Base-by-base conservation (phyloP, 2,329 filamentous ascomycete genomes). In the Xylaria sp. region DNA sequence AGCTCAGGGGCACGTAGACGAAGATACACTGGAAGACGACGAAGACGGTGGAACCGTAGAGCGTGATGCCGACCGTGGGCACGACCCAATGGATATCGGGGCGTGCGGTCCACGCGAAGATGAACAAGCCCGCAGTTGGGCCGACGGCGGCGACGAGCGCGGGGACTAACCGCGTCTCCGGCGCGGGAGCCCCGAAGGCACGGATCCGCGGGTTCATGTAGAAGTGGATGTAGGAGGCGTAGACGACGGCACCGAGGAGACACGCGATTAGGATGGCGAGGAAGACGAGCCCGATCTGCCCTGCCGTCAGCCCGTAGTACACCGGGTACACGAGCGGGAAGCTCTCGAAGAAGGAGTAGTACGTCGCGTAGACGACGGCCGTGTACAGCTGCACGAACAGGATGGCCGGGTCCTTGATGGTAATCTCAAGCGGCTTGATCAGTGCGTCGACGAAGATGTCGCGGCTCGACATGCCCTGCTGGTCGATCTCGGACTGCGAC, bases 321-420 rank as follows among this genome's bases (percentile, higher is more conserved):
- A 81, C 81, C 2, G 83, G 82, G 75, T 89, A 91, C 62, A 90
- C 87, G 15, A 89, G 79, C 3, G 88, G 88, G 76, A 91, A 90
- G n/a, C 85, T 85, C 72, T 90, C 88, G 74, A 91, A 91, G 78
- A 85, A 90, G 47, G 81, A 84, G 73, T 87, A 87, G 79, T 87
- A 88, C 73, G 87, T 88, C 60, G 82, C 86, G 76, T 89, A 91
- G 70, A 87, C 84, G 70, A 90, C 83, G 61, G 84, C 84, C 2
- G 85, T 87, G 77, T 90, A 91, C 42, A 89, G 63, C 72, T 89
- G 86, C 0, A 87, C 83, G 76, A 90, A 90, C 66, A 87, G 76
- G 69, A 91, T 84, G 13, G 87, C 85, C 0, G 88, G 88, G 63
- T 90, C 87, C 73, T 87, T 85, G 74, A 89, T 68, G 6, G 83